Evolutionary conservation across 108 stramenopile species (phyloP), one percentile per base, ranked within the genome.

Genomic region (Pseudonitzschia multiseries): DNA sequence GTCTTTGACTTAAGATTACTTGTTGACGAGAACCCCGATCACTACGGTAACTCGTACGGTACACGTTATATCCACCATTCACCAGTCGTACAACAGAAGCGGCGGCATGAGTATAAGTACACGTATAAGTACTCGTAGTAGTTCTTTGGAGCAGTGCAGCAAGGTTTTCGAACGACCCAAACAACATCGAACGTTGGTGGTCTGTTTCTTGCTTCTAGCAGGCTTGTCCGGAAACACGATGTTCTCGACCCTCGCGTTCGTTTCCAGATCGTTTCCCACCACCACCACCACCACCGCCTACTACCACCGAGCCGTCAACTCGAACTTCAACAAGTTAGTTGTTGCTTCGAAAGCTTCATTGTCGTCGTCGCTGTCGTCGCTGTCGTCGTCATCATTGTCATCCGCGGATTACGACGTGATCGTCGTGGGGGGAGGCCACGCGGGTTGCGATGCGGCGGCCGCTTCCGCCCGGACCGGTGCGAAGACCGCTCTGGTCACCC

Each of bases 361-460:
- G 4, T 5, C 22, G 32, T 41, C 69, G 2, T 33, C 69, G 2
- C 14, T 36, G 4, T 5, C 22, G 32, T 41, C 69, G n/a, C n/a
- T n/a, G n/a, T n/a, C n/a, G n/a, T n/a, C n/a, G n/a, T n/a, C n/a
- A 9, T 33, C 69, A 10, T 12, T 36, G 4, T 5, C 22, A 27
- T 41, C 69, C 15, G 69, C 69, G 0, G 79, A 75, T 53, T 83
- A 73, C 44, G 98, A 99, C 73, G 97, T 98, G 20, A 86, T 98
- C 50, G 92, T 99, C 3, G 87, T 99, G 48, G 98, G 98, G 5
- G 98, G 98, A 9, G 98, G 98, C 0, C 98, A 99, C 76, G 98
- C 98, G 4, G 98, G 98, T 26, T 95, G 96, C 68, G 98, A 99
- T 62, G 97, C 98, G 24, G 97, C 97, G 18, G 84, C 96, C 2